Evolutionary conservation across 768 basidiomycete genomes (phyloP).

Genomic region (Mycena alexandri): DNA sequence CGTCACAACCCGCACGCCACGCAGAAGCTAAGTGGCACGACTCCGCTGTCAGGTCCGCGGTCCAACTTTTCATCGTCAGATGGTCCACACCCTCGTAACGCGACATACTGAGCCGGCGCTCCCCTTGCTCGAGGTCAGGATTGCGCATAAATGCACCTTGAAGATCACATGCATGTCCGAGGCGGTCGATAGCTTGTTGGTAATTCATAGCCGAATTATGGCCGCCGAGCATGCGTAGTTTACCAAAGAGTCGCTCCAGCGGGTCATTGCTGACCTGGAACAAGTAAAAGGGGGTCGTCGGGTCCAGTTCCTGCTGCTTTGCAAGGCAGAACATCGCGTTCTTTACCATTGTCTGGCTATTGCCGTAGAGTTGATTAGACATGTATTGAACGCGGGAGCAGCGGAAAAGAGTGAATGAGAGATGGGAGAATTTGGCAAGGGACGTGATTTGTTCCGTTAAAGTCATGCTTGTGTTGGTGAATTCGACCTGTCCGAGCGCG

Average conservation of each 20-base stretch:
- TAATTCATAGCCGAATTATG: conserved; percentile 28
- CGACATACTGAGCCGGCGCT: conserved; percentile 32
- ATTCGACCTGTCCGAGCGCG: neutral
- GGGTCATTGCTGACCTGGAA: conserved; percentile 44
- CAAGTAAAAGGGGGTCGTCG: conserved; percentile 36
- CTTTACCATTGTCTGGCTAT: no score
- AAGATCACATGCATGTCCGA: conserved; percentile 23
- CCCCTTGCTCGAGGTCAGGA: conserved; percentile 23
- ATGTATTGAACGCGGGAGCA: neutral
- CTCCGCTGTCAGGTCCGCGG: conserved; percentile 7
- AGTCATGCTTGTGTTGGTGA: no score
- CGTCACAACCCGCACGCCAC: conserved; percentile 1
- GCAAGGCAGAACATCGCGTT: conserved; percentile 47
- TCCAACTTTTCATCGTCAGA: conserved; percentile 16
- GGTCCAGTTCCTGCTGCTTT: conserved; percentile 41
- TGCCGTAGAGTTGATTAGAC: neutral
- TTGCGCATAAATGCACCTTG: conserved; percentile 14
- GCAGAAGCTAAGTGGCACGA: conserved; percentile 2
- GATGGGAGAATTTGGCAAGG: no score
- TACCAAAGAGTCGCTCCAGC: conserved; percentile 46
- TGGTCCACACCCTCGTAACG: conserved; percentile 18
- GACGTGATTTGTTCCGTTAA: no score
- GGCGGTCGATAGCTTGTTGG: conserved; percentile 8
- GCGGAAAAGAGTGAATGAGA: no score
- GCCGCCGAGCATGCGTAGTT: conserved; percentile 37